A percentile compares a stretch with the other conserved stretches of the same genome.
Evolutionary conservation across 768 basidiomycete species (phyloP).

Genomic region (Termitomyces sp.): DNA sequence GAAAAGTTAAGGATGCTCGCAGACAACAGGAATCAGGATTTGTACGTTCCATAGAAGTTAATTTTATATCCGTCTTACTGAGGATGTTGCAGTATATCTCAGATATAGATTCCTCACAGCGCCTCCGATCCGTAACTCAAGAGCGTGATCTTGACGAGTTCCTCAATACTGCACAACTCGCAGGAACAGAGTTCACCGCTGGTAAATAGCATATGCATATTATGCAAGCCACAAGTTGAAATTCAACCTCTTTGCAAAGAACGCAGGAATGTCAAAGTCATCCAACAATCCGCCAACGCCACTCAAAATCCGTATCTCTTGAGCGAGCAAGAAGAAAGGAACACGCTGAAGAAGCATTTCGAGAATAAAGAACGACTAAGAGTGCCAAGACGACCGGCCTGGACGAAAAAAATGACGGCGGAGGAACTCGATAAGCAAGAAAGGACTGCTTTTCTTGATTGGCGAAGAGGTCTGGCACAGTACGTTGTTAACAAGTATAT

Average conservation of each 20-base stretch:
- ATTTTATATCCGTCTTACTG: conserved; percentile 2
- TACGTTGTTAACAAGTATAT: conserved; percentile 40
- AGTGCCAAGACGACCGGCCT: conserved; percentile 87
- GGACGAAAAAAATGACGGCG: conserved; percentile 79
- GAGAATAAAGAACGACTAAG: conserved; percentile 72
- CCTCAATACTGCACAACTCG: conserved; percentile 89
- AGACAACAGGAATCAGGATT: conserved; percentile 59
- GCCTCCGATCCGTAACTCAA: conserved; percentile 90
- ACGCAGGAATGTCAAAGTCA: conserved; percentile 75
- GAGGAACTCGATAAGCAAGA: conserved; percentile 85
- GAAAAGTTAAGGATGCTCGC: conserved; percentile 74
- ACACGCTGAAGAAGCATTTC: conserved; percentile 66
- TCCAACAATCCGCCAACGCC: conserved; percentile 50
- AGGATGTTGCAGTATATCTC: conserved; percentile 59
- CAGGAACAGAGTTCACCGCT: conserved; percentile 93
- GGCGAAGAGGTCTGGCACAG: conserved; percentile 91
- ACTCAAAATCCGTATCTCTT: conserved; percentile 85
- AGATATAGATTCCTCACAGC: conserved; percentile 63
- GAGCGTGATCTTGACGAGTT: conserved; percentile 96
- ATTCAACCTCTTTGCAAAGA: conserved; percentile 39
- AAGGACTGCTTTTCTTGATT: conserved; percentile 86
- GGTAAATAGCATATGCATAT: conserved; percentile 44
- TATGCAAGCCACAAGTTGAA: background rate
- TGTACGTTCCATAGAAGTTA: conserved; percentile 36
- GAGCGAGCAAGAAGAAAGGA: conserved; percentile 76